phyloP scores from a whole-genome alignment of 345 rosid species.

The Boechera divaricarpa region DNA sequence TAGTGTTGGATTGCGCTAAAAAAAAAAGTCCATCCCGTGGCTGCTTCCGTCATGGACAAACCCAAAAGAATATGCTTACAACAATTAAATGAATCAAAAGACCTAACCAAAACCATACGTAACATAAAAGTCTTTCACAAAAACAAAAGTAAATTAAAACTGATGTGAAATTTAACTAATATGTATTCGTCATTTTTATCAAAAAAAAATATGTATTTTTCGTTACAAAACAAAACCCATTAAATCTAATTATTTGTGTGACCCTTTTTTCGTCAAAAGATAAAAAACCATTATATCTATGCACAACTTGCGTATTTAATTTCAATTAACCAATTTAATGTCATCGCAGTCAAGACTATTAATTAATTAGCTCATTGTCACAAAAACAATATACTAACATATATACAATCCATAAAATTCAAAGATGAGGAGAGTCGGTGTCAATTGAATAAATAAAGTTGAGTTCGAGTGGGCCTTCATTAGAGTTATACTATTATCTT shows the following conservation, averaged over 20 bases:
- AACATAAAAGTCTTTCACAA: neutral
- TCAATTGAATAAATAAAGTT: constrained; percentile 20
- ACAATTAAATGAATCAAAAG: constrained; percentile 30
- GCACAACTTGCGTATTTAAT: constrained; percentile 29
- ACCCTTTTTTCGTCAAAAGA: neutral
- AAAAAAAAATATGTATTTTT: neutral
- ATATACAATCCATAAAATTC: neutral
- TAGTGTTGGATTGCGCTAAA: neutral
- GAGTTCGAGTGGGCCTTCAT: constrained; percentile 24
- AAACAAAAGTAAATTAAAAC: neutral
- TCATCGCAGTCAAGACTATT: constrained; percentile 14
- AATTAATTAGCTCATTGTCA: neutral
- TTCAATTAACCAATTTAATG: neutral
- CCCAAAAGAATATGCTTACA: constrained; percentile 31
- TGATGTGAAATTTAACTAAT: constrained; percentile 8
- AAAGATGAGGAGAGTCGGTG: constrained; percentile 16
- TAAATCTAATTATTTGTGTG: neutral
- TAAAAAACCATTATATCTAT: neutral
- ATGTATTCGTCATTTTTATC: neutral
- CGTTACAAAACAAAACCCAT: neutral
- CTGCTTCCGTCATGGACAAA: constrained; percentile 35
- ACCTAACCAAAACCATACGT: constrained; percentile 35
- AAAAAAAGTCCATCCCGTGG: neutral
- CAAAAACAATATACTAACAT: neutral
- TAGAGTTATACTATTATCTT: neutral